phyloP scores from a whole-genome alignment of 306 rosid genomes.

The Hippophae rhamnoides region DNA sequence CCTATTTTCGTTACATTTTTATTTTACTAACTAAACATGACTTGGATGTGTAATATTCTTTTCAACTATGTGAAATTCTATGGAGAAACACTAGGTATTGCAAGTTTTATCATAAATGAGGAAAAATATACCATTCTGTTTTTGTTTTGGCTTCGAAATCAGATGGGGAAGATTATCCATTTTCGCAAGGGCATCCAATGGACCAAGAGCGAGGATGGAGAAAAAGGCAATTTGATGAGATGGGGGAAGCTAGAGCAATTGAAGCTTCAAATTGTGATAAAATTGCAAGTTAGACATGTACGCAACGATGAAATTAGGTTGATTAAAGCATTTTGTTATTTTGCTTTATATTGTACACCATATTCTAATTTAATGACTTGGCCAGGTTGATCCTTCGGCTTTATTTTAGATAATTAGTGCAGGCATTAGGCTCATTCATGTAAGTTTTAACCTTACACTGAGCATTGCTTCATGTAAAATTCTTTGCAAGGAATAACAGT shows the following conservation, averaged over 20 bases:
- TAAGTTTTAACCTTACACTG: slow-evolving; percentile 8
- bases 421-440: slow-evolving; percentile 15
- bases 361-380: slow-evolving; percentile 14
- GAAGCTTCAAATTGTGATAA: slow-evolving; percentile 23
- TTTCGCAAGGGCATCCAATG: slow-evolving; percentile 37
- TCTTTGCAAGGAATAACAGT: too few relatives aligned
- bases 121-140: slow-evolving; percentile 11
- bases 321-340: not conserved
- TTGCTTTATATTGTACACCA: slow-evolving; percentile 6
- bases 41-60: not conserved
- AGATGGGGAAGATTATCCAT: slow-evolving; percentile 49
- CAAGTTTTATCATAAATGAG: slow-evolving; percentile 16
- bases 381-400: not conserved
- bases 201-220: slow-evolving; percentile 40
- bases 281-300: slow-evolving; percentile 6
- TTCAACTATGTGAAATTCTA: slow-evolving; percentile 1
- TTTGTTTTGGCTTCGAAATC: slow-evolving; percentile 41
- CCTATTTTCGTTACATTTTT: too few relatives aligned
- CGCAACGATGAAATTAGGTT: slow-evolving; percentile 4
- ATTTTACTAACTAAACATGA: too few relatives aligned
- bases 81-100: slow-evolving; percentile 7
- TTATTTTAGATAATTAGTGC: slow-evolving; percentile 11
- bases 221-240: slow-evolving; percentile 27
- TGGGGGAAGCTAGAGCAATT: slow-evolving; percentile 22
- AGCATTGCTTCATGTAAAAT: slow-evolving; percentile 14